Base-by-base conservation (phyloP, 768 basidiomycete genomes). In the Suillus subluteus region DNA sequence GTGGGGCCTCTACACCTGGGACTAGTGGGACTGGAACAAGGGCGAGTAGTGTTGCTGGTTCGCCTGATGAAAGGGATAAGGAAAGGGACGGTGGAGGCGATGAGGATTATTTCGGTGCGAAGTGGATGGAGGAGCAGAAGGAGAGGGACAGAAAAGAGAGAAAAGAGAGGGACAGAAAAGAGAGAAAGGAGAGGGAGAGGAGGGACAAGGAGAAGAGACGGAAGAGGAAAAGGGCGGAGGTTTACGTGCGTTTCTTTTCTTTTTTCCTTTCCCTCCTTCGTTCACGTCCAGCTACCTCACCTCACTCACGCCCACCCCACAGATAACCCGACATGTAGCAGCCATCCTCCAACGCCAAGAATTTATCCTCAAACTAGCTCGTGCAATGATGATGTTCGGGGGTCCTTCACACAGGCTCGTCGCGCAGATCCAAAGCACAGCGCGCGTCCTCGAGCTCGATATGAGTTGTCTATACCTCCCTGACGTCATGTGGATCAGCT, bases 351-450 rank as follows among this genome's bases (percentile, higher is more conserved):
- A 88, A 70, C 83, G 94, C 41, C 92, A 96, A 73, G 90, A 91
- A 65, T 96, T 96, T 78, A 84, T 96, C 61, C 79, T 94, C 76
- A 95, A 94, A 81, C 86, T 95, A 37, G 86, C 90, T 7, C 86
- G 92, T 62, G 88, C 92, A 12, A 88, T 96, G 84, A 96, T 95
- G 92, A 92, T 91, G 86, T 94, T 92, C 70, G 94, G 93, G 12
- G 90, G 89, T 2, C 92, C 93, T 23, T 86, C 90, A 15, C 92
- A 96, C 75, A 90, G 94, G 50, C 83, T 96, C 23, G 92, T 90
- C 72, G 84, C 91, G 2, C 93, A 95, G 74, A 88, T 95, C 65
- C 87, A 88, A 73, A 88, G 90, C 16, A 92, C 93, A 1, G 92
- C 89, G 16, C 84, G 83, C 8, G 91, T 95, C 16, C 85, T 96